phyloP scores from a whole-genome alignment of 2,329 filamentous ascomycete genomes.

The Exophiala viscosa region DNA sequence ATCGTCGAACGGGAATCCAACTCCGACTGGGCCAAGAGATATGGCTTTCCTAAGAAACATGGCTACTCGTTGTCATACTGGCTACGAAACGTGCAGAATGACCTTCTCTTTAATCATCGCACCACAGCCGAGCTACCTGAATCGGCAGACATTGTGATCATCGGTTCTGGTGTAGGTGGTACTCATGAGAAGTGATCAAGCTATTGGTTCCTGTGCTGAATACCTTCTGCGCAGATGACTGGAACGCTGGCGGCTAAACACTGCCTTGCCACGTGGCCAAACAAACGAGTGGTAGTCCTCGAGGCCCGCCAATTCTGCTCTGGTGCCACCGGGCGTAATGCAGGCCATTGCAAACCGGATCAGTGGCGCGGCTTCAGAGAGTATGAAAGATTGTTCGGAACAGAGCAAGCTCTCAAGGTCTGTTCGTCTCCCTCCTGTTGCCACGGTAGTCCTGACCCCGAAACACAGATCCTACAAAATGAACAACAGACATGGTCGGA shows the following conservation, averaged over 20 bases:
- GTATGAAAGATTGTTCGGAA: neutral
- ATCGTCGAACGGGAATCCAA: no score
- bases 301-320: constrained; percentile 40
- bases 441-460: neutral
- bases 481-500: constrained; percentile 3
- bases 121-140: constrained; percentile 32
- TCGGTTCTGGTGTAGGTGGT: constrained; percentile 48
- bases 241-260: constrained; percentile 27
- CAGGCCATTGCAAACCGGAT: constrained; percentile 43
- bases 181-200: constrained; percentile 28
- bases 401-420: constrained; percentile 2
- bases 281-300: constrained; percentile 35
- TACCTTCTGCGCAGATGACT: constrained; percentile 38
- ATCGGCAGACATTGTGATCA: constrained; percentile 43
- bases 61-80: constrained; percentile 1
- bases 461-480: constrained; percentile 2
- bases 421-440: neutral
- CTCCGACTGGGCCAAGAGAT: neutral
- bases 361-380: constrained; percentile 1
- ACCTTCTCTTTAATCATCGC: constrained; percentile 2
- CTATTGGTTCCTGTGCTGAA: neutral
- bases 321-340: constrained; percentile 44
- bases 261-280: constrained; percentile 18
- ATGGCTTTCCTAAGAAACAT: neutral
- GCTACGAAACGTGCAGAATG: neutral